Conservation (phyloP, 179 eudicot genomes). For the Amaranthus tricolor region DNA sequence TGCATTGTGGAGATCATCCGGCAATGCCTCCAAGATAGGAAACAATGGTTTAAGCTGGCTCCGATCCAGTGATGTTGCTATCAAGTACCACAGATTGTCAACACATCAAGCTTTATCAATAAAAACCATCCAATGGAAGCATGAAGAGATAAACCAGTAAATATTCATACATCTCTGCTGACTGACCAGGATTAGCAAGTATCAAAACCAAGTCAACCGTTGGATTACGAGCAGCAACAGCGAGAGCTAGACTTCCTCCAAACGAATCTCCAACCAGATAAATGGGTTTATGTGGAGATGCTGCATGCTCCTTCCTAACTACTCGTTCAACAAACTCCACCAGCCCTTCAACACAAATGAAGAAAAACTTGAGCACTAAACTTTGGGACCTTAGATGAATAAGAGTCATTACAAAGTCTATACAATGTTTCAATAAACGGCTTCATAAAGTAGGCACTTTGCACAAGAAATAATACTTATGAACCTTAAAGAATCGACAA, state of each 20-base stretch:
- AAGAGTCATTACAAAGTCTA: neutral
- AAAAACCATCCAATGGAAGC: slow-evolving; percentile 10
- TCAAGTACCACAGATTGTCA: slow-evolving; percentile 19
- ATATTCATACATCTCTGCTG: slow-evolving; percentile 6
- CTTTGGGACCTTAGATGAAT: neutral
- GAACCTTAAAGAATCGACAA: neutral
- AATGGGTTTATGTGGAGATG: slow-evolving; percentile 71
- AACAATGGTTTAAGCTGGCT: slow-evolving; percentile 61
- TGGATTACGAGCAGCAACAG: slow-evolving; percentile 83
- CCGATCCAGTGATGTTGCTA: slow-evolving; percentile 76
- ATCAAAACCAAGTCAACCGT: slow-evolving; percentile 59
- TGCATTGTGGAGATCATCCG: slow-evolving; percentile 49
- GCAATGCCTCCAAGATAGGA: slow-evolving; percentile 59
- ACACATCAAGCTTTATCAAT: slow-evolving; percentile 13
- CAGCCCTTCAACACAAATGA: slow-evolving; percentile 44
- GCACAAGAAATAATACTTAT: neutral
- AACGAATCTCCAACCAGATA: slow-evolving; percentile 86
- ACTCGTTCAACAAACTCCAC: slow-evolving; percentile 60
- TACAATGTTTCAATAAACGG: neutral
- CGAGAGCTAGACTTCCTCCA: slow-evolving; percentile 82
- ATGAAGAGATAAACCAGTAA: neutral
- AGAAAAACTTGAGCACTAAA: neutral
- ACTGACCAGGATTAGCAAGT: slow-evolving; percentile 83
- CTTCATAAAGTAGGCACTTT: neutral
- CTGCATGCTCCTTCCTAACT: slow-evolving; percentile 55